Evolutionary conservation across 1,284 basidiomycete genomes (phyloP), one percentile per base, ranked within the genome.

Genomic region (Apiotrichum veenhuisii): DNA sequence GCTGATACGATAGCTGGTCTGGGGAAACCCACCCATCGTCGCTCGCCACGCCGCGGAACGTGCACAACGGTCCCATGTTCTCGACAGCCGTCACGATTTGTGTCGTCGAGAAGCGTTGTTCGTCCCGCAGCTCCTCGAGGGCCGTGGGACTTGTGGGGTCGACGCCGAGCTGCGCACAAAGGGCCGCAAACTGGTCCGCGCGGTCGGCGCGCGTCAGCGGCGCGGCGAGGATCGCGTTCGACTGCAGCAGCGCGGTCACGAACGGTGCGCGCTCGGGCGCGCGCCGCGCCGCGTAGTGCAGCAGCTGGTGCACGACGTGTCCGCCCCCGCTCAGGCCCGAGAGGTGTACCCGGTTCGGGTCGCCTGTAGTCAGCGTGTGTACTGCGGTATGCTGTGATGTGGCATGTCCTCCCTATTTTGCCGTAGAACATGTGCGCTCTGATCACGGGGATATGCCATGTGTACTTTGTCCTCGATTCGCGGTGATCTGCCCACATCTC

Each of bases 321-420:
- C 83, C 87, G 10, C 87, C 87, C 50, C 86, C 87, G 20, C 86
- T 88, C 14, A 88, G 75, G 0, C 87, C 87, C 15, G 80, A 79
- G 9, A 89, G 62, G 61, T 85, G 82, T 22, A 89, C 84, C 83
- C 86, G 61, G 11, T 51, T 36, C 2, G 67, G 65, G 59, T 72
- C 66, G 41, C 64, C 52, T 61, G 40, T 20, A 12, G n/a, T 7
- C 7, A 5, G 37, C 37, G 37, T 18, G 5, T 40, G 9, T 14
- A 26, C 40, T 20, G 10, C 34, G 34, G 34, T 3, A 5, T 36
- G 34, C 10, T 36, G 12, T 36, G 12, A 11, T n/a, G n/a, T n/a
- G n/a, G n/a, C n/a, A n/a, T n/a, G n/a, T n/a, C n/a, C n/a, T n/a
- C n/a, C n/a, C n/a, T n/a, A n/a, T n/a, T n/a, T n/a, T n/a, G n/a